These are phyloP conservation scores for Calocera viscosa DNA, from an alignment of 768 basidiomycete species.

Conservation along the genomic window DNA sequence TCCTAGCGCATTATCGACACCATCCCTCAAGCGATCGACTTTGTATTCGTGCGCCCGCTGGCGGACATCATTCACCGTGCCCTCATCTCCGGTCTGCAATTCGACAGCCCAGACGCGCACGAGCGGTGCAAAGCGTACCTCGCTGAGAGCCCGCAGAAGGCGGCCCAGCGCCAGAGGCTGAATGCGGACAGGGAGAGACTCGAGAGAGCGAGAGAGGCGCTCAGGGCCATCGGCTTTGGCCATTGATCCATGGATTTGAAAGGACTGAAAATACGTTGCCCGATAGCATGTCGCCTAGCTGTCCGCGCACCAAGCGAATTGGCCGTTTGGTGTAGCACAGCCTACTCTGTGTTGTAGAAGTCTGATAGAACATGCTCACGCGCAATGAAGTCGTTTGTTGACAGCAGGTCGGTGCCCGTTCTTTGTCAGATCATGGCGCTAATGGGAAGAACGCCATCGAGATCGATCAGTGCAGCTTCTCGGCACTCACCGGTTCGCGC, in stretches of 20 bases:
- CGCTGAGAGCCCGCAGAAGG: neutral
- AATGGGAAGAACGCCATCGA: neutral
- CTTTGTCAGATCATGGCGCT: no score
- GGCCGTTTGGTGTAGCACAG: neutral
- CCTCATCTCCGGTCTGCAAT: slow-evolving; percentile 27
- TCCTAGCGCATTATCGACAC: slow-evolving; percentile 44
- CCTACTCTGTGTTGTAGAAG: neutral
- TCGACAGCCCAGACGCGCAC: neutral
- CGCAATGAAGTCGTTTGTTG: neutral
- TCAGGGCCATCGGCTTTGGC: neutral
- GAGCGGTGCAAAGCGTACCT: neutral
- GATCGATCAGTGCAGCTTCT: neutral
- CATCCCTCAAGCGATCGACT: slow-evolving; percentile 40
- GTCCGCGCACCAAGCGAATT: neutral
- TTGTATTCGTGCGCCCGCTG: slow-evolving; percentile 33
- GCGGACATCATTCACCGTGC: slow-evolving; percentile 27
- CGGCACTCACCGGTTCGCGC: neutral
- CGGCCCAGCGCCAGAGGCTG: neutral
- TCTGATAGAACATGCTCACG: neutral
- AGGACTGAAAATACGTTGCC: neutral
- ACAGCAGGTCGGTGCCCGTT: neutral
- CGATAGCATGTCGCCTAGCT: neutral
- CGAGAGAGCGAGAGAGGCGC: neutral
- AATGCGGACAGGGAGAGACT: neutral
- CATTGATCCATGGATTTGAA: neutral